A percentile compares a stretch with the other conserved stretches of the same genome.
Evolutionary conservation across 352 stramenopile species (phyloP).

Genomic region (Plasmopara viticola): DNA sequence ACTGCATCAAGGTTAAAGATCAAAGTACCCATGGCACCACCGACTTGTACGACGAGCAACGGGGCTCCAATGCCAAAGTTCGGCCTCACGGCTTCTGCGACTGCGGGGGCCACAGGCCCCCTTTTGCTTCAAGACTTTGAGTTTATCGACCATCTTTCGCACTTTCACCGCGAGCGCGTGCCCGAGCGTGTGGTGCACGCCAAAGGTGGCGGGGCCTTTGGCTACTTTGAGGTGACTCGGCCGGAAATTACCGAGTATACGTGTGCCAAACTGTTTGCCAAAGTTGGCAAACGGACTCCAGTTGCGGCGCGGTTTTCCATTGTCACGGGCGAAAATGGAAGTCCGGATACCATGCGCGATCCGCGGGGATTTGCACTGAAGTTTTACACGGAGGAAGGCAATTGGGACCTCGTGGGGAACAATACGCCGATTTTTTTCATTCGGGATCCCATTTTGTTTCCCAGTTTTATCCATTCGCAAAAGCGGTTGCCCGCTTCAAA

Average conservation of each 20-base stretch:
- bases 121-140: constrained; percentile 25
- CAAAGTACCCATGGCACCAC: constrained; percentile 10
- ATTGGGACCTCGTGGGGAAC: constrained; percentile 87
- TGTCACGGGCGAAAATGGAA: constrained; percentile 61
- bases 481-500: constrained; percentile 81
- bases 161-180: constrained; percentile 31
- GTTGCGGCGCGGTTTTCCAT: constrained; percentile 80
- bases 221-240: constrained; percentile 88
- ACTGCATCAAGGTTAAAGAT: not conserved
- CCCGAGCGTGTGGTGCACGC: constrained; percentile 33
- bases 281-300: constrained; percentile 77
- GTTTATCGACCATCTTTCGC: constrained; percentile 29
- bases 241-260: constrained; percentile 47
- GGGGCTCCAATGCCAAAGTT: constrained; percentile 22
- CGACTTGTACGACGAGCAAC: constrained; percentile 25
- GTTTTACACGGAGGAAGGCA: constrained; percentile 89
- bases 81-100: constrained; percentile 24
- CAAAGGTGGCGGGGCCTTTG: constrained; percentile 74
- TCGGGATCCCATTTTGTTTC: constrained; percentile 87
- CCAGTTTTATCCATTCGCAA: constrained; percentile 87
- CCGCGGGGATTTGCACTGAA: constrained; percentile 85
- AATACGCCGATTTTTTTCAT: constrained; percentile 91
- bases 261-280: constrained; percentile 78
- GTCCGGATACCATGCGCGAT: constrained; percentile 73
- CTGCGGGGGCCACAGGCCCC: constrained; percentile 18